Evolutionary conservation across 306 rosid genomes (phyloP).

Genomic region (Cicer yamashitae): DNA sequence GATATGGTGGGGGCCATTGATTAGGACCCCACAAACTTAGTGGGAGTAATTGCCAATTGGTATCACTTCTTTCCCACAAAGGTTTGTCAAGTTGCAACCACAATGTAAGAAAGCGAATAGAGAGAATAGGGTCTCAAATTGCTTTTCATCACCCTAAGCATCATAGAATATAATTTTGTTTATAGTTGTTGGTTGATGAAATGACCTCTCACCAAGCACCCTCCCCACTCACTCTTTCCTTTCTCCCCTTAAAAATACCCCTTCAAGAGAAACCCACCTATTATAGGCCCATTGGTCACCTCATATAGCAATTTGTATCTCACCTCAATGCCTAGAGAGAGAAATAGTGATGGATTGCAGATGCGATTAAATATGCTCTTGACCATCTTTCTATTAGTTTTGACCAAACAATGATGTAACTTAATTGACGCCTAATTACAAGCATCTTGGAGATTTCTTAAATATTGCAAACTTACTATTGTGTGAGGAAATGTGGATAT

Average conservation of each 20-base stretch:
- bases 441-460: conserved; percentile 38
- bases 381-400: conserved; percentile 54
- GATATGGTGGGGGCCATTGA: conserved; percentile 43
- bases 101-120: conserved; percentile 12
- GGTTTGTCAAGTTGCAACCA: conserved; percentile 57
- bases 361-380: conserved; percentile 72
- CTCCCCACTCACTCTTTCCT: conserved; percentile 40
- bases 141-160: conserved; percentile 62
- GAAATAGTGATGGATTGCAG: conserved; percentile 57
- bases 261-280: conserved; percentile 40
- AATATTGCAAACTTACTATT: background rate
- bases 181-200: conserved; percentile 68
- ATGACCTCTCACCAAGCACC: conserved; percentile 78
- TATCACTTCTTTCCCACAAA: conserved; percentile 67
- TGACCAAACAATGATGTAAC: conserved; percentile 61
- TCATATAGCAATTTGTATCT: conserved; percentile 44
- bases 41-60: conserved; percentile 72
- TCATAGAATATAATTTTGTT: conserved; percentile 61
- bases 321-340: conserved; percentile 45
- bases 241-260: conserved; percentile 39
- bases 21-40: conserved; percentile 59
- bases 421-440: conserved; percentile 53
- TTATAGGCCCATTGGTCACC: conserved; percentile 41
- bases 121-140: conserved; percentile 41
- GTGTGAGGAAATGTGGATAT: too few relatives aligned